Base-by-base conservation (phyloP, 768 basidiomycete genomes). In the Mycena galopus region DNA sequence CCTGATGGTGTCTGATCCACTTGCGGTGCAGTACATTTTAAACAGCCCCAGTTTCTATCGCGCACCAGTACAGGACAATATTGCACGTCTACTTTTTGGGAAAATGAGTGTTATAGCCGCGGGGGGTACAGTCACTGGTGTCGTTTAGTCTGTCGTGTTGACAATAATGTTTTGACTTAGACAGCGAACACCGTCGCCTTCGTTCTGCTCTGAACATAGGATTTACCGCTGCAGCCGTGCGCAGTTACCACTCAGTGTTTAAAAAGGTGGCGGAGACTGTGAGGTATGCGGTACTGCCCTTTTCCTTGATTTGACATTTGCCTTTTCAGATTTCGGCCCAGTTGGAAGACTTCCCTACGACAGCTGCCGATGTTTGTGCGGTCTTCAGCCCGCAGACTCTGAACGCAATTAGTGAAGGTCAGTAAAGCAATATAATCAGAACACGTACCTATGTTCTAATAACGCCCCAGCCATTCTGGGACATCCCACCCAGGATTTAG, bases 1-100 rank as follows among this genome's bases (percentile, higher is more conserved):
- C 50, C 70, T 71, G 19, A 60, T 71, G 57, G 37, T 71, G 1
- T 32, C 70, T 1, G 70, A 71, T 25, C 64, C 70, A 7, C 27
- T 19, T 12, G 64, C 56, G 4, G 17, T 71, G 10, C 64, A 61
- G 32, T 51, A 53, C 23, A 65, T 71, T 27, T 16, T 71, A 33
- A 71, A 65, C n/a, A 71, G 57, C 58, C 58, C 70, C 25, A n/a
- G 30, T 11, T 65, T 71, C 17, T 27, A 7, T 21, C 50, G 37
- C 9, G 29, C 50, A 2, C 33, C 63, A 19, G 19, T 10, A 8
- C 27, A 6, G 11, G 61, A 29, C 8, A 25, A 39, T 51, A 57
- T 37, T 27, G 33, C 29, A 29, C 25, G 9, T 60, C 4, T 59
- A 57, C 14, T 27, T 19, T 66, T 42, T 39, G 55, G 81, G 19